Evolutionary conservation across 441 rosid genomes (phyloP).

Genomic region (Adansonia gregorii): DNA sequence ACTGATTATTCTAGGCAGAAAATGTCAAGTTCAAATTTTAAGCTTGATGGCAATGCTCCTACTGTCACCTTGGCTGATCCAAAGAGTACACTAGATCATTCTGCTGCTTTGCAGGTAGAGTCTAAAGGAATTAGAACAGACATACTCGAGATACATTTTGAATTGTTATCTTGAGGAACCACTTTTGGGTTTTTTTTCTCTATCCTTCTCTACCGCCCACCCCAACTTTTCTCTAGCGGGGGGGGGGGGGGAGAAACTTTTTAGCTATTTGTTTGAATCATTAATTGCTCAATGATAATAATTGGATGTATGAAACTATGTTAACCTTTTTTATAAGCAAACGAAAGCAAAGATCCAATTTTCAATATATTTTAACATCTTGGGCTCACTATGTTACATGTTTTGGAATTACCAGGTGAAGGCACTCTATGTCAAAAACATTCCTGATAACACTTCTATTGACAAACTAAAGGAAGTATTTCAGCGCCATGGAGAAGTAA

Average conservation of each 20-base stretch:
- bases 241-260: too few species aligned
- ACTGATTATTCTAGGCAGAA: conserved; percentile 96
- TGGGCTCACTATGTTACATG: conserved; percentile 15
- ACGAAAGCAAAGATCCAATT: background rate
- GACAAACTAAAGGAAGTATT: conserved; percentile 82
- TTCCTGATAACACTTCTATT: conserved; percentile 82
- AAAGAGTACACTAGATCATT: conserved; percentile 85
- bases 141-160: background rate
- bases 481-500: conserved; percentile 87
- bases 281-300: background rate
- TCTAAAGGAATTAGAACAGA: conserved; percentile 19
- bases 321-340: too few species aligned
- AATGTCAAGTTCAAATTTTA: conserved; percentile 76
- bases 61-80: conserved; percentile 98
- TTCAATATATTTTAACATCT: background rate
- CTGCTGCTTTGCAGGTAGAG: conserved; percentile 87
- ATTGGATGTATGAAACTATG: background rate
- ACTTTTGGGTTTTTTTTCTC: background rate
- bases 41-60: conserved; percentile 87
- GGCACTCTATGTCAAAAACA: conserved; percentile 92
- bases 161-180: conserved; percentile 1
- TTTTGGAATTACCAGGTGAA: conserved; percentile 61
- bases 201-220: too few species aligned
- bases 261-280: background rate
- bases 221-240: too few species aligned